phyloP scores from a whole-genome alignment of 768 basidiomycete species.

The Mycena sanguinolenta region DNA sequence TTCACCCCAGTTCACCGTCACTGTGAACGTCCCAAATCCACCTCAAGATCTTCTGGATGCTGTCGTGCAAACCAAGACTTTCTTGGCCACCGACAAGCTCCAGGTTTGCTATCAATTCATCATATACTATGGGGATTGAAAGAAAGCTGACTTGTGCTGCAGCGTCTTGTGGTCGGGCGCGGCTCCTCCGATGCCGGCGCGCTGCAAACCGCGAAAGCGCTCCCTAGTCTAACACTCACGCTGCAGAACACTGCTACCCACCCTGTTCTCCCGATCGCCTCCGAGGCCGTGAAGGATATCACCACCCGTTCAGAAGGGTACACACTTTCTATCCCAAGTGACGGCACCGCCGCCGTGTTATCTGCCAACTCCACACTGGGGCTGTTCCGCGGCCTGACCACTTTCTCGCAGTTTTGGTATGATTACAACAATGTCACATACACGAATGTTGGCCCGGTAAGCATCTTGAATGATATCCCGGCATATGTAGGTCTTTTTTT shows the following conservation, averaged over 20 bases:
- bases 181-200: constrained; percentile 60
- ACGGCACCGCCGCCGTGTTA: constrained; percentile 68
- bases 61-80: constrained; percentile 59
- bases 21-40: constrained; percentile 54
- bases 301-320: constrained; percentile 72
- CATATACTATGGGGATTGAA: neutral
- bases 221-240: constrained; percentile 60
- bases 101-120: constrained; percentile 45
- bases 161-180: constrained; percentile 69
- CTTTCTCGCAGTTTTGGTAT: constrained; percentile 82
- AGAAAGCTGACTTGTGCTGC: constrained; percentile 1
- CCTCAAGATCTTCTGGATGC: constrained; percentile 74
- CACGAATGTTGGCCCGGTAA: constrained; percentile 66
- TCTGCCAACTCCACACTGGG: constrained; percentile 76
- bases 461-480: constrained; percentile 70
- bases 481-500: constrained; percentile 65
- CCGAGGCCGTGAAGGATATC: constrained; percentile 65
- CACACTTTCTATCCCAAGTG: constrained; percentile 64
- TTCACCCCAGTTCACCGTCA: constrained; percentile 64
- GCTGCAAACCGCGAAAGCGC: constrained; percentile 54
- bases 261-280: constrained; percentile 59
- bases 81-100: constrained; percentile 66
- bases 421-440: constrained; percentile 61
- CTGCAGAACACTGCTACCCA: constrained; percentile 47
- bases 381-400: constrained; percentile 79